Conservation (phyloP, 73 alveolate species). For the Symbiodinium pilosum region DNA sequence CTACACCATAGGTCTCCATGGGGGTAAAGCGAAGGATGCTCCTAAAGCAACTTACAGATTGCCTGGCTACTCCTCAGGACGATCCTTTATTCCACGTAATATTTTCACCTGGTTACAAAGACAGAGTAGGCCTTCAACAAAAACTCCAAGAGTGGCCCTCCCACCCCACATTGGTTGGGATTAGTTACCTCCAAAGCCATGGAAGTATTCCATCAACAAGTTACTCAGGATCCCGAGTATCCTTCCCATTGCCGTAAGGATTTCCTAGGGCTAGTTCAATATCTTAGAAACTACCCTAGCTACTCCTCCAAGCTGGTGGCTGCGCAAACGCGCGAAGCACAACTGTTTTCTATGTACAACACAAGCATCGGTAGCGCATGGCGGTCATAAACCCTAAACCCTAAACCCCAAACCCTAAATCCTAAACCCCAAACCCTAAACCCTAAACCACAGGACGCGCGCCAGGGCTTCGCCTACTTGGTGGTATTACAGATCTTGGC, state of each 20-base stretch:
- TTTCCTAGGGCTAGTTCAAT: too few species aligned
- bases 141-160: neutral
- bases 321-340: too few species aligned
- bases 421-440: neutral
- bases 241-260: too few species aligned
- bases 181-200: neutral
- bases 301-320: too few species aligned
- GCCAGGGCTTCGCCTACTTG: neutral
- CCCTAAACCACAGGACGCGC: neutral
- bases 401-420: neutral
- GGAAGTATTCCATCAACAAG: neutral
- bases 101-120: neutral
- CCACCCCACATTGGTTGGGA: neutral
- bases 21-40: neutral
- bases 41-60: neutral
- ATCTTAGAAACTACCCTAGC: too few species aligned
- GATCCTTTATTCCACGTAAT: neutral
- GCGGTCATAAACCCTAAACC: too few species aligned
- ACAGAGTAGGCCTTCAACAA: neutral
- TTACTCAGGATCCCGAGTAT: too few species aligned
- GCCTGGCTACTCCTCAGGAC: neutral
- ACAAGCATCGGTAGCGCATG: too few species aligned
- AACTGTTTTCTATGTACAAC: too few species aligned
- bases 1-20: neutral
- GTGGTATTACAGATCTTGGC: neutral